Evolutionary conservation across 164 flowering plant species (phyloP).

Genomic region (Amborella trichopoda): DNA sequence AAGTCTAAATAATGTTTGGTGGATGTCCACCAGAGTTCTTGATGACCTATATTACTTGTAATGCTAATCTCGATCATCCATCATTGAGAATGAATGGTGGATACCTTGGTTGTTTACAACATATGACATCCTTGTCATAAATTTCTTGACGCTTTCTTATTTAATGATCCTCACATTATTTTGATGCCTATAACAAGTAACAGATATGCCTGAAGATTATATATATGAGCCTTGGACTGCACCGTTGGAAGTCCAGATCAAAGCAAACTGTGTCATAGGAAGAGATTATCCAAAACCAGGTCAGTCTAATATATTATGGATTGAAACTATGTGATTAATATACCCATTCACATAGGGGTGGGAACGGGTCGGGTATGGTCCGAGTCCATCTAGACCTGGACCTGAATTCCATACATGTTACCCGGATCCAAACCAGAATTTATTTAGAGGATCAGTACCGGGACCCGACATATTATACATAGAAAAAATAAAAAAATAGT

Average conservation of each 20-base stretch:
- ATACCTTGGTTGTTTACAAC: too few relatives aligned
- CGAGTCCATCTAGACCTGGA: too few relatives aligned
- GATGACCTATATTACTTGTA: too few relatives aligned
- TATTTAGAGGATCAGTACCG: not conserved
- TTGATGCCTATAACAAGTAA: not conserved
- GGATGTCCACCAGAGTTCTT: too few relatives aligned
- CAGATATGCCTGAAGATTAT: conserved; percentile 92
- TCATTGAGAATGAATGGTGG: too few relatives aligned
- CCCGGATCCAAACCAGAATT: too few relatives aligned
- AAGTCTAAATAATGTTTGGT: too few relatives aligned
- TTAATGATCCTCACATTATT: not conserved
- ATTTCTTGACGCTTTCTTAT: not conserved
- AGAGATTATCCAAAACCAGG: conserved; percentile 91
- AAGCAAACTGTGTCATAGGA: conserved; percentile 86
- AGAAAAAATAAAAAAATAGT: not conserved
- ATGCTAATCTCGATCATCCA: too few relatives aligned
- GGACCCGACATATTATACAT: not conserved
- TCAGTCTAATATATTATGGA: conserved; percentile 10
- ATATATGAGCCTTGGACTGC: conserved; percentile 99
- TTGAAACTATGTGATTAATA: not conserved
- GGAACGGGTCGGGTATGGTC: too few relatives aligned
- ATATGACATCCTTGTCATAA: not conserved
- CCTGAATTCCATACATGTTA: too few relatives aligned
- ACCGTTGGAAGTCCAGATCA: conserved; percentile 59
- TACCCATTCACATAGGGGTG: not conserved